Evolutionary conservation across 352 stramenopile species (phyloP).

Genomic region (Globisporangium spinosum): DNA sequence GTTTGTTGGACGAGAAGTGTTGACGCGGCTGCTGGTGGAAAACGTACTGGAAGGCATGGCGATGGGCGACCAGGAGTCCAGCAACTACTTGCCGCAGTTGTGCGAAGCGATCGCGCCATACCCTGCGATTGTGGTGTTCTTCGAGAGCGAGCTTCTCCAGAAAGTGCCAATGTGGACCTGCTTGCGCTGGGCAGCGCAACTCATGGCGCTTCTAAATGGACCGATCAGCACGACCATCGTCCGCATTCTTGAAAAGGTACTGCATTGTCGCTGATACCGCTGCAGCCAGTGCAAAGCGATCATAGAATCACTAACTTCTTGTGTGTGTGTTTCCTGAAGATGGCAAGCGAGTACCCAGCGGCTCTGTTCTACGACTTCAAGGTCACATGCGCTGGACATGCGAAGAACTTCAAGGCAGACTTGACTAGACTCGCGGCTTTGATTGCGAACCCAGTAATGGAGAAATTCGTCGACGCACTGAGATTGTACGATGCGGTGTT

Average conservation of each 20-base stretch:
- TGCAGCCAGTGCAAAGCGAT: background rate
- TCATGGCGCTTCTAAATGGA: conserved; percentile 67
- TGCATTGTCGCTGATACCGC: background rate
- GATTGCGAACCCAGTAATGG: conserved; percentile 66
- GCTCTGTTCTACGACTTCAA: conserved; percentile 85
- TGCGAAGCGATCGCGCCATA: conserved; percentile 60
- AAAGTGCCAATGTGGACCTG: conserved; percentile 77
- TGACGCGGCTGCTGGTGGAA: conserved; percentile 46
- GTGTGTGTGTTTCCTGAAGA: conserved; percentile 25
- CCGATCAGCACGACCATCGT: conserved; percentile 54
- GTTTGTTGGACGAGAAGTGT: conserved; percentile 34
- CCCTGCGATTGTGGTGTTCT: conserved; percentile 36
- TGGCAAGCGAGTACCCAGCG: conserved; percentile 64
- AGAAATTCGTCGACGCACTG: conserved; percentile 79
- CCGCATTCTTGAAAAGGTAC: conserved; percentile 69
- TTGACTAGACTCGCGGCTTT: conserved; percentile 45
- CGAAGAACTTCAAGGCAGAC: conserved; percentile 37
- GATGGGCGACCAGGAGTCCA: conserved; percentile 53
- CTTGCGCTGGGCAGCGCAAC: conserved; percentile 68
- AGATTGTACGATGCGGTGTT: conserved; percentile 38
- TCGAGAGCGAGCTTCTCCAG: conserved; percentile 41
- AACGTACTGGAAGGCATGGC: conserved; percentile 69
- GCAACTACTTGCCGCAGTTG: conserved; percentile 73
- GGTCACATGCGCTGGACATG: conserved; percentile 44
- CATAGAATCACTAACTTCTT: conserved; percentile 1